Conservation (phyloP, 805 yeast species). For the Limtongozyma cylindracea region DNA sequence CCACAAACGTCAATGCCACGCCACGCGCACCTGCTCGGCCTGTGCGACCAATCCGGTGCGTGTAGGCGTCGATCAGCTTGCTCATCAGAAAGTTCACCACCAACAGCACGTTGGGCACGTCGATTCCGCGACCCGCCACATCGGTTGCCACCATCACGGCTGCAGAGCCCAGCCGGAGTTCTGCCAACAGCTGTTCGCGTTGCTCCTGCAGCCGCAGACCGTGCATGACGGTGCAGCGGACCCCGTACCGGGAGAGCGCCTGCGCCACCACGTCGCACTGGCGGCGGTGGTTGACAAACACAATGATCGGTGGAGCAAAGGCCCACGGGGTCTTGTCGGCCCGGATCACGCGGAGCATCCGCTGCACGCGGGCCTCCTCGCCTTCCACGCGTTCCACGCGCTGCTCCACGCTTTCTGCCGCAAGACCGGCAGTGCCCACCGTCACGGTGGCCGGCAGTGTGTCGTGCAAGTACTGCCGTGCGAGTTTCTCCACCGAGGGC, state of each 20-base stretch:
- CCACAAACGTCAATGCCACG: slow-evolving; percentile 47
- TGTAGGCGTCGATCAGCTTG: slow-evolving; percentile 51
- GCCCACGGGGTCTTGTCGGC: slow-evolving; percentile 15
- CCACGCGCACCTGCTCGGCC: slow-evolving; percentile 86
- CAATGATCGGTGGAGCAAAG: no score
- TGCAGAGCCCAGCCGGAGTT: slow-evolving; percentile 26
- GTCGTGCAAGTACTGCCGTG: slow-evolving; percentile 28
- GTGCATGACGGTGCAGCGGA: no score
- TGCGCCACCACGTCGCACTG: slow-evolving; percentile 42
- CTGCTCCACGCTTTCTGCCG: slow-evolving; percentile 52
- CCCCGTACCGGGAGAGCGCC: slow-evolving; percentile 14
- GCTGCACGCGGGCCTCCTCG: no score
- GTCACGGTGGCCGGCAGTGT: slow-evolving; percentile 45
- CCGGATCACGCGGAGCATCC: no score
- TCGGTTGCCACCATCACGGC: slow-evolving; percentile 74
- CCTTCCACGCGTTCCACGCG: slow-evolving; percentile 15
- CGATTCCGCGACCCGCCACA: slow-evolving; percentile 90
- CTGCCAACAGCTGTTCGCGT: no score
- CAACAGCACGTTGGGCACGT: slow-evolving; percentile 63
- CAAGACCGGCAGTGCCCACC: slow-evolving; percentile 43
- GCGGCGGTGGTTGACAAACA: slow-evolving; percentile 59
- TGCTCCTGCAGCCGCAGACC: no score
- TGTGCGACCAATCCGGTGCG: slow-evolving; percentile 89
- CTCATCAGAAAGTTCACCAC: slow-evolving; percentile 80
- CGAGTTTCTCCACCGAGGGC: slow-evolving; percentile 37